Evolutionary conservation across 257 asterid genomes (phyloP).

Genomic region (Sherardia arvensis): DNA sequence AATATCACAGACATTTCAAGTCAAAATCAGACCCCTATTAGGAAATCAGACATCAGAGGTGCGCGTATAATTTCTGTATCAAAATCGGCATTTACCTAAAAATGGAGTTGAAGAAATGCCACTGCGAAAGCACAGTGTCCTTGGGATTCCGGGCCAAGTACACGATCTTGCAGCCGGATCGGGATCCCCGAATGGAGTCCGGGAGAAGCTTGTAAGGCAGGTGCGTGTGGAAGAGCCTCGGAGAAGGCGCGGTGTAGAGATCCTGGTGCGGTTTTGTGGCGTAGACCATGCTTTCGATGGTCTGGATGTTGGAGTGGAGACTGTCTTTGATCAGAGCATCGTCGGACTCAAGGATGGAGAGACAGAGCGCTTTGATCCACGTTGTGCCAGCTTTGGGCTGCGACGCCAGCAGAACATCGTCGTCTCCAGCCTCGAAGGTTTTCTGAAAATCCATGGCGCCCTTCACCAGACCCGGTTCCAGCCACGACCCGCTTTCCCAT

Average conservation of each 20-base stretch:
- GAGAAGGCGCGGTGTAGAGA: conserved; percentile 20
- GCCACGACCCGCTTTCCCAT: conserved; percentile 34
- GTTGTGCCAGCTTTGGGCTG: conserved; percentile 32
- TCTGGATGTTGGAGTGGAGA: conserved; percentile 25
- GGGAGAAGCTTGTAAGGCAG: conserved; percentile 21
- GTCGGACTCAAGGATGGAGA: conserved; percentile 15
- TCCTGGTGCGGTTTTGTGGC: conserved; percentile 20
- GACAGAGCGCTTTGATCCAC: conserved; percentile 36
- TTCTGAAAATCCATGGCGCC: conserved; percentile 19
- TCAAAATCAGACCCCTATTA: too few species aligned
- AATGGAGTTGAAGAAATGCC: conserved; percentile 34
- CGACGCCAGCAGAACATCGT: conserved; percentile 28
- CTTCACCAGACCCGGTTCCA: conserved; percentile 23
- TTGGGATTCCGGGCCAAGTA: conserved; percentile 31
- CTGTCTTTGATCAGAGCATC: conserved; percentile 16
- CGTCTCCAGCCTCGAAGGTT: conserved; percentile 12
- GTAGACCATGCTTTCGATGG: conserved; percentile 19
- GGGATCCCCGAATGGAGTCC: conserved; percentile 12
- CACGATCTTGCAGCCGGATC: conserved; percentile 25
- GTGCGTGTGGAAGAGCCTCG: conserved; percentile 31
- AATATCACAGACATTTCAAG: too few species aligned
- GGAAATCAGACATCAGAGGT: too few species aligned
- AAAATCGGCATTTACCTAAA: too few species aligned
- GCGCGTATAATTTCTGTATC: too few species aligned
- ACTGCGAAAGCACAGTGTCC: conserved; percentile 25